Evolutionary conservation across 345 rosid genomes (phyloP).

Genomic region (Anastatica hierochuntica): DNA sequence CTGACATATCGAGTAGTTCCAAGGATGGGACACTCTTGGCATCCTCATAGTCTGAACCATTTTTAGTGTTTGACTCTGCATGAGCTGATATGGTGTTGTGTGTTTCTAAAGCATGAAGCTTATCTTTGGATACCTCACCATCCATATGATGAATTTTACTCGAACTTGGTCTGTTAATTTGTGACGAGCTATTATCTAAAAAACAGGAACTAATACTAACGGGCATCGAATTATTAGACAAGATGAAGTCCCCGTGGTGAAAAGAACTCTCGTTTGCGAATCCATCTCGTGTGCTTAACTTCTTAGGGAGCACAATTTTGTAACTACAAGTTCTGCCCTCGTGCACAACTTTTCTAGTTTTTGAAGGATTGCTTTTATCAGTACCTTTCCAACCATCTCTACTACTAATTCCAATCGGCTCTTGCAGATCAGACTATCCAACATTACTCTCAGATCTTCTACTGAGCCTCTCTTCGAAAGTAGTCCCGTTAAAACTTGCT

Average conservation of each 20-base stretch:
- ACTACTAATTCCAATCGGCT: conserved; percentile 77
- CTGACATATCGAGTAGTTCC: conserved; percentile 21
- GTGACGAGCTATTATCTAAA: conserved; percentile 29
- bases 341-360: conserved; percentile 43
- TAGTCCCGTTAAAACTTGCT: conserved; percentile 22
- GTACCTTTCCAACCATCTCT: conserved; percentile 76
- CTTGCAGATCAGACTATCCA: conserved; percentile 22
- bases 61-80: conserved; percentile 25
- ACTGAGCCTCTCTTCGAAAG: conserved; percentile 15
- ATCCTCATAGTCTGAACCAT: conserved; percentile 22
- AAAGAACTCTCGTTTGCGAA: conserved; percentile 26
- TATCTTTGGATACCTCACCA: conserved; percentile 18
- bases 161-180: conserved; percentile 19
- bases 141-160: conserved; percentile 18
- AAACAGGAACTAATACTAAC: conserved; percentile 21
- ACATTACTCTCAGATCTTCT: conserved; percentile 11
- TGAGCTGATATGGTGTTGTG: conserved; percentile 15
- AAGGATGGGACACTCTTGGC: conserved; percentile 17
- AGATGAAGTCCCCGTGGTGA: conserved; percentile 23
- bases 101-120: conserved; percentile 25
- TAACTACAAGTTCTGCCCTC: conserved; percentile 30
- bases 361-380: conserved; percentile 26
- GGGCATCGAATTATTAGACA: conserved; percentile 28
- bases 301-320: conserved; percentile 34
- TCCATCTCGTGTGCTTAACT: conserved; percentile 33